Evolutionary conservation across 2,329 filamentous ascomycete genomes (phyloP).

Genomic region (Fusarium compactum): DNA sequence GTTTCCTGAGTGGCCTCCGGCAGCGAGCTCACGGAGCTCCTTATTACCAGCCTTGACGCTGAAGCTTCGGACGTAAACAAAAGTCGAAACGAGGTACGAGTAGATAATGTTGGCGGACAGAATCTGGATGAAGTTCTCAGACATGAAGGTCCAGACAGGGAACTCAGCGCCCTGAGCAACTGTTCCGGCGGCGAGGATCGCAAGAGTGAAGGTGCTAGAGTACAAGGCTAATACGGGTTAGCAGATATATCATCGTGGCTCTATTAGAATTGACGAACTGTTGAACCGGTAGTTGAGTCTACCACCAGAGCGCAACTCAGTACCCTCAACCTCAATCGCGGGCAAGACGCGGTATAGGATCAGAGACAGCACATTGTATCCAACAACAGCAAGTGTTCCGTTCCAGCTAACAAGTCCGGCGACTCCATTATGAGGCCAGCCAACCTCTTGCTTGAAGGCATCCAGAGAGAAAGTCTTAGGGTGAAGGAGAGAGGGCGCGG

Average conservation of each 20-base stretch:
- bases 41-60: constrained; percentile 80
- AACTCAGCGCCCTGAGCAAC: constrained; percentile 83
- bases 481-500: constrained; percentile 81
- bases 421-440: constrained; percentile 81
- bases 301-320: constrained; percentile 76
- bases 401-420: constrained; percentile 76
- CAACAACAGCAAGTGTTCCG: constrained; percentile 76
- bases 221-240: constrained; percentile 69
- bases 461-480: constrained; percentile 78
- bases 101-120: constrained; percentile 86
- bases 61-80: constrained; percentile 86
- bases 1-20: constrained; percentile 85
- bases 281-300: constrained; percentile 87
- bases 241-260: constrained; percentile 26
- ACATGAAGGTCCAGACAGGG: constrained; percentile 90
- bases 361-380: constrained; percentile 82
- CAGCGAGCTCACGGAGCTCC: constrained; percentile 80
- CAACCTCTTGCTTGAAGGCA: constrained; percentile 81
- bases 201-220: constrained; percentile 79
- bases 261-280: constrained; percentile 59
- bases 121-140: constrained; percentile 89
- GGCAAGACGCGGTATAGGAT: constrained; percentile 82
- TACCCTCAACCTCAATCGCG: constrained; percentile 77
- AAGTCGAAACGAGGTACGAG: constrained; percentile 77
- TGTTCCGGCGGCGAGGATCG: constrained; percentile 80